Conservation (phyloP, 148 eudicot genomes). For the Camellia granthamiana region DNA sequence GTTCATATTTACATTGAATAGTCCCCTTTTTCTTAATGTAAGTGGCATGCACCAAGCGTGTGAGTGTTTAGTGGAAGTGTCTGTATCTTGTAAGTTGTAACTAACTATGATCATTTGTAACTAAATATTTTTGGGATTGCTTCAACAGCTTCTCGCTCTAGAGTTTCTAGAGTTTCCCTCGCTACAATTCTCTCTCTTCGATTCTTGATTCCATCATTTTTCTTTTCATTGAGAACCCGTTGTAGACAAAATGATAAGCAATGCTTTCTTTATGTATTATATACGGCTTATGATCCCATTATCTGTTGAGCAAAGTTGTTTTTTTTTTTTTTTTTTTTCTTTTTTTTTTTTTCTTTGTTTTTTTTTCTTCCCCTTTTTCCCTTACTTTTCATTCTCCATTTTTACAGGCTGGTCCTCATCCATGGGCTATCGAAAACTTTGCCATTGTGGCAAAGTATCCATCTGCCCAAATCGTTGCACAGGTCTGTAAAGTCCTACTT, state of each 20-base stretch:
- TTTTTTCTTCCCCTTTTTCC: not conserved
- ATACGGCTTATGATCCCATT: constrained; percentile 1
- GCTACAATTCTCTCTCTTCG: too few species aligned
- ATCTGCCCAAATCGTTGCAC: constrained; percentile 68
- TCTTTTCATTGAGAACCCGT: not conserved
- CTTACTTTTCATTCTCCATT: constrained; percentile 14
- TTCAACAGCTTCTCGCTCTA: too few species aligned
- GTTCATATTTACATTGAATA: not conserved
- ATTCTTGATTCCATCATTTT: not conserved
- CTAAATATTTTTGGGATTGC: too few species aligned
- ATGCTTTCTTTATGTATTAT: not conserved
- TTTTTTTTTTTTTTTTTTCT: not conserved
- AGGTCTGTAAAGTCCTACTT: constrained; percentile 48
- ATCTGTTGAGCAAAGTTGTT: too few species aligned
- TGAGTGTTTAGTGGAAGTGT: too few species aligned
- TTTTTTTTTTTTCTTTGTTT: not conserved
- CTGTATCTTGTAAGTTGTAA: too few species aligned
- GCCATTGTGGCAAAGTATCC: constrained; percentile 89
- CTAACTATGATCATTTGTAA: too few species aligned
- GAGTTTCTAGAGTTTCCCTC: too few species aligned
- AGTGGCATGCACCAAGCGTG: too few species aligned
- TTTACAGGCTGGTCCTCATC: constrained; percentile 83
- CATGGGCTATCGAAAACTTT: constrained; percentile 85
- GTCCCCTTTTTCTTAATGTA: not conserved
- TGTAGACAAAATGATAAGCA: constrained; percentile 7